Conservation (phyloP, 1,284 basidiomycete genomes). For the Violaceomyces palustris region DNA sequence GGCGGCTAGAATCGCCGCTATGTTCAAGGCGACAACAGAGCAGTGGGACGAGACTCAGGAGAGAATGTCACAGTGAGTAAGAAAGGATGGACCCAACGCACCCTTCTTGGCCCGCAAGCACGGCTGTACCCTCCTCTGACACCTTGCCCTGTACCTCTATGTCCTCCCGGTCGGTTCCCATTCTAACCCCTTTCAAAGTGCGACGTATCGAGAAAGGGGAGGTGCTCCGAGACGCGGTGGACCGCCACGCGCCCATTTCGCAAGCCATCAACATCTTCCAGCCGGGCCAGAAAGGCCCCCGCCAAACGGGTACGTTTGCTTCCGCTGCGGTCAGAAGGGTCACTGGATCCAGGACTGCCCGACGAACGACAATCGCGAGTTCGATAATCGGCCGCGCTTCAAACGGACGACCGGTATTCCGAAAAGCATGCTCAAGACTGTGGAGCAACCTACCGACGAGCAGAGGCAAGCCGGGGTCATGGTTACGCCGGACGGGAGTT, state of each 20-base stretch:
- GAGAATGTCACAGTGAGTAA: conserved; percentile 89
- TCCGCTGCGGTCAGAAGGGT: conserved; percentile 87
- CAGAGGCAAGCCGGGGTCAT: conserved; percentile 43
- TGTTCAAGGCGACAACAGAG: conserved; percentile 84
- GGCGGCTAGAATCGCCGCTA: conserved; percentile 67
- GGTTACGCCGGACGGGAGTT: conserved; percentile 51
- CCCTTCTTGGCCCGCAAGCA: not conserved
- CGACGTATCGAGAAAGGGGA: conserved; percentile 44
- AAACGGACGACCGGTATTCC: conserved; percentile 98
- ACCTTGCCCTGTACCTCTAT: not conserved
- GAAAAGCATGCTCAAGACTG: conserved; percentile 90
- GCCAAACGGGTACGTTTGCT: conserved; percentile 87
- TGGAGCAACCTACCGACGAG: conserved; percentile 61
- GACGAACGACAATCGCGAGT: conserved; percentile 90
- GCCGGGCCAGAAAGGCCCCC: conserved; percentile 51
- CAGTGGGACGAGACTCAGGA: conserved; percentile 96
- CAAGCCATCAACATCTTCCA: too few species aligned
- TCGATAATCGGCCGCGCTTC: conserved; percentile 87
- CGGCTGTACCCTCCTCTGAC: not conserved
- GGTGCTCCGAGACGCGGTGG: conserved; percentile 41
- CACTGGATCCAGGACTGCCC: conserved; percentile 99
- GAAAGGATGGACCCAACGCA: not conserved
- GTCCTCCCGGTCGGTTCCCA: too few species aligned
- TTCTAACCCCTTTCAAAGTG: too few species aligned
- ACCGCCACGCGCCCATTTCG: conserved; percentile 51